Evolutionary conservation across 1,284 basidiomycete species (phyloP), one percentile per base, ranked within the genome.

Genomic region (Irpex sp.): DNA sequence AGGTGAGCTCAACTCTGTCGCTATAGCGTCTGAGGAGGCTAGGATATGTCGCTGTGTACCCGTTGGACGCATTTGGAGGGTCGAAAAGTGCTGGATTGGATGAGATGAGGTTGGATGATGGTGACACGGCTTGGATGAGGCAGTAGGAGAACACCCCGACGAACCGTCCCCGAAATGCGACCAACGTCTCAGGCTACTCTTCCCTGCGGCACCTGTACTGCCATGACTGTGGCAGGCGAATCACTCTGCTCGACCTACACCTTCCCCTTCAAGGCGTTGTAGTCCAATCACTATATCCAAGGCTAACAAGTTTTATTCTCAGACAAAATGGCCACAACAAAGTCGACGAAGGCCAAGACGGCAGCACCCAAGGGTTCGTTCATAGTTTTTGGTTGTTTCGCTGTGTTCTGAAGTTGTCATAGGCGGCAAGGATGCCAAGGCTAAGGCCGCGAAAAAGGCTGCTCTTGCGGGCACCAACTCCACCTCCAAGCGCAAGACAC

Each of bases 371-470:
- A 83, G 75, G 72, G 84, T 86, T 67, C 63, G 82, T 77, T 11
- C 36, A 9, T 49, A 31, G 0, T 31, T 60, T 58, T 36, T 61
- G 13, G n/a, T n/a, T 15, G 56, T 7, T 37, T 11, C 26, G 9
- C 26, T 6, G 2, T 4, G 58, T 62, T 46, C 62, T 57, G 19
- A 21, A 50, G 47, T 64, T 66, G 64, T 31, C 36, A 61, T 66
- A 53, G 70, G 70, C 64, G 68, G 73, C 74, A 77, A 75, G 74
- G 90, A 92, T 73, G 79, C 80, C 75, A 95, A 96, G 82, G 95
- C 95, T 73, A 93, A 95, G 83, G 83, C 90, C 61, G 96, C 96
- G 65, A 98, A 96, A 85, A 98, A 98, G 86, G 95, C 96, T 35
- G 95, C 92, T 65, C 87, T 98, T 67, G 94, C 95, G 79, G 97